Evolutionary conservation across 495 filamentous ascomycete genomes (phyloP), one percentile per base, ranked within the genome.

Genomic region (Xylaria flabelliformis): DNA sequence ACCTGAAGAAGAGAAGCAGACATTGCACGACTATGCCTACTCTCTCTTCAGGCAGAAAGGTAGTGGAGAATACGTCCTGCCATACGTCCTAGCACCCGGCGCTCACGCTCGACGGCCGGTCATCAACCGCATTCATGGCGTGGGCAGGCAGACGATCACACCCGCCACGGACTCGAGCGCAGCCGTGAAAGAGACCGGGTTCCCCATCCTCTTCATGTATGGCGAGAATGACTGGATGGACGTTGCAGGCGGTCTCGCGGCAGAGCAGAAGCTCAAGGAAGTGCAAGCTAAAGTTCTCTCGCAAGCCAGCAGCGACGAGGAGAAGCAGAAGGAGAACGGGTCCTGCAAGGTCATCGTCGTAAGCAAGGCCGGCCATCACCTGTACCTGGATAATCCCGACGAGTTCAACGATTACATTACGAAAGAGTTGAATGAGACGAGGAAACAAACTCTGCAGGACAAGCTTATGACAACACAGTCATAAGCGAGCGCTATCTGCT

Each of bases 191-290:
- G 94, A 97, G 76, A 91, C 87, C 3, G 95, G 95, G 4, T 84
- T 94, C 65, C 96, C 96, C 0, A 85, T 97, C 41, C 88, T 98
- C 13, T 88, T 98, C 76, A 93, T 98, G 91, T 99, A 99, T 76
- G 96, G 96, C 68, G 94, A 97, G 76, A 89, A 94, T 76, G 96
- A 99, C 84, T 99, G 96, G 96, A 98, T 99, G 96, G 97, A 98
- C 75, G 89, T 95, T 15, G 88, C 88, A 0, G 97, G 95, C 19
- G 96, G 96, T 1, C 91, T 88, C 72, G 94, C 93, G 0, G 90
- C 95, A 0, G 88, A 91, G 76, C 86, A 93, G 81, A 96, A 93
- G 83, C 85, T 98, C 17, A 89, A 91, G 72, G 88, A 93, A 72
- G 89, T 91, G 72, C 88, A 87, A 71, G 82, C 81, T 26, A 85